Evolutionary conservation across 331 rosid genomes (phyloP).

Genomic region (Erythrophleum ivorense): DNA sequence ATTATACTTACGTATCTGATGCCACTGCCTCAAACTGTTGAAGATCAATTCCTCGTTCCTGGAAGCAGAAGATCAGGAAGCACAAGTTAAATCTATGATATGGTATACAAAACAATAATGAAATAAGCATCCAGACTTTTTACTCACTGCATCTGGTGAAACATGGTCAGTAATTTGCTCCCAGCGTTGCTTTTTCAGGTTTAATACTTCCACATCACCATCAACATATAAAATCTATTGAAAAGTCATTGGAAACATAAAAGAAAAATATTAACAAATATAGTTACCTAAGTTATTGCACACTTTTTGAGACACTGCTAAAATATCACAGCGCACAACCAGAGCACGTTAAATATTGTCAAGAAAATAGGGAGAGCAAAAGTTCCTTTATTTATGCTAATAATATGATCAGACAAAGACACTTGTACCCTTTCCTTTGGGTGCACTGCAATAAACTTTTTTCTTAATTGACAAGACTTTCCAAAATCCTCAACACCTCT

Average conservation of each 20-base stretch:
- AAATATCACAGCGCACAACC: neutral
- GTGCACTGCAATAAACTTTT: neutral
- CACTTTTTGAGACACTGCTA: neutral
- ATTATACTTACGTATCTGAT: constrained; percentile 57
- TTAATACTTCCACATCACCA: constrained; percentile 64
- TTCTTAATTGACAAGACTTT: neutral
- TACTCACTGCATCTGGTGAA: constrained; percentile 44
- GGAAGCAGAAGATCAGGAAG: constrained; percentile 36
- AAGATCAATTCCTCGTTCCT: constrained; percentile 54
- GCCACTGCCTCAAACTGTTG: constrained; percentile 48
- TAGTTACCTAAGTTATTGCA: neutral
- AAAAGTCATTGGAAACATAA: constrained; percentile 27
- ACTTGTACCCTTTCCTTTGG: neutral
- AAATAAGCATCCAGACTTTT: constrained; percentile 12
- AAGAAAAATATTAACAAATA: constrained; percentile 2
- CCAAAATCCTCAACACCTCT: neutral
- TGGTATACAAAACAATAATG: neutral
- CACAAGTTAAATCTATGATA: constrained; percentile 5
- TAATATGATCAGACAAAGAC: neutral
- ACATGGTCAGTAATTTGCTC: constrained; percentile 44
- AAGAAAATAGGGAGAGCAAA: neutral
- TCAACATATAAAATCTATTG: constrained; percentile 67
- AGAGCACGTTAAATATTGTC: neutral
- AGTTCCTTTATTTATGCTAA: no score
- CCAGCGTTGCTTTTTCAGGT: constrained; percentile 68